phyloP scores from a whole-genome alignment of 2,329 filamentous ascomycete species.

The Colletotrichum coccodes region DNA sequence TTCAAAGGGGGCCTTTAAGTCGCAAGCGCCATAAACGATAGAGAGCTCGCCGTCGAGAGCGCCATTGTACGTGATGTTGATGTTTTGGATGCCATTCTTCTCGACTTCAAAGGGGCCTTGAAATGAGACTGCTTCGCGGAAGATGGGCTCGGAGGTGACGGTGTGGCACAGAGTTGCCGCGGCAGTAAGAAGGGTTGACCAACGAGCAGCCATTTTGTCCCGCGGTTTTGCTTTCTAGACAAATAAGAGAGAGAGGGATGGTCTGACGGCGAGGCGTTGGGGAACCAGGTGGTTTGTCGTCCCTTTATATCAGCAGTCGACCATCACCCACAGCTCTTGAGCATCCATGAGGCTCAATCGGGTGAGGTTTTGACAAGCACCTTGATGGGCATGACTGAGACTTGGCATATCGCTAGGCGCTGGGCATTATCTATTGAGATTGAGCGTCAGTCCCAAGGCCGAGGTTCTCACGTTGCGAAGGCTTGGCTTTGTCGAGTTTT shows the following conservation, averaged over 20 bases:
- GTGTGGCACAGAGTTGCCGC: slow-evolving; percentile 18
- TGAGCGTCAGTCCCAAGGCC: neutral
- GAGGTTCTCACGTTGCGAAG: neutral
- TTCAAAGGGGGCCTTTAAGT: neutral
- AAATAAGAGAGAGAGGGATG: neutral
- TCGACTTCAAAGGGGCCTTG: slow-evolving; percentile 29
- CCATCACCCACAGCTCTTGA: neutral
- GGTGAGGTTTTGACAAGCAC: slow-evolving; percentile 15
- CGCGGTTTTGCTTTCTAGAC: neutral
- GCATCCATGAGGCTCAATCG: slow-evolving; percentile 7
- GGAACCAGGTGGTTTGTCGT: too few relatives aligned
- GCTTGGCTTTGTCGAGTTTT: slow-evolving; percentile 8
- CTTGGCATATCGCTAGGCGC: neutral
- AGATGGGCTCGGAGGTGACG: slow-evolving; percentile 5
- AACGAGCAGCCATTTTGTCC: slow-evolving; percentile 12
- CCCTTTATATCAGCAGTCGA: neutral
- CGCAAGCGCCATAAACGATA: slow-evolving; percentile 35
- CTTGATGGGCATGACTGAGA: slow-evolving; percentile 11
- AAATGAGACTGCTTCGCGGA: slow-evolving; percentile 10
- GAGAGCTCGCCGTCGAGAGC: slow-evolving; percentile 35
- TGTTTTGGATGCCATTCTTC: slow-evolving; percentile 34
- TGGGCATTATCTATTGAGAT: slow-evolving; percentile 17
- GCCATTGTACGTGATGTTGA: slow-evolving; percentile 35
- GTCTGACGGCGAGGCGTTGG: neutral
- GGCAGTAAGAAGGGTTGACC: slow-evolving; percentile 12